Conservation (phyloP, 2,329 filamentous ascomycete genomes). For the Alternaria novae-zelandiae region DNA sequence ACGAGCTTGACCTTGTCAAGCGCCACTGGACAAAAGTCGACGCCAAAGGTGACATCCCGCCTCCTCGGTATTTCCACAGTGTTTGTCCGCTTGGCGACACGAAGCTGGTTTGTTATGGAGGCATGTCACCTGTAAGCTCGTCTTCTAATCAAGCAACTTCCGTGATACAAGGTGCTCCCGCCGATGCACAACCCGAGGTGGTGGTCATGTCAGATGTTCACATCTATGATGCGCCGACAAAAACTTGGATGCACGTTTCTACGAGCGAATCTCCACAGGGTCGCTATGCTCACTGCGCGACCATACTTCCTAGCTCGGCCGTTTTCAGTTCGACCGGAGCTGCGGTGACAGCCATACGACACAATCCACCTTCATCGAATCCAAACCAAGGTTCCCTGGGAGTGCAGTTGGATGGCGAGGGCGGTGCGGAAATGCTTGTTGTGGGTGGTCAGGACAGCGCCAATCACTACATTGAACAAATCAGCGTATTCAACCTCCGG, state of each 20-base stretch:
- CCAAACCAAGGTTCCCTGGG: constrained; percentile 88
- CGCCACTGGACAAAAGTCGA: constrained; percentile 94
- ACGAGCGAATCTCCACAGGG: constrained; percentile 86
- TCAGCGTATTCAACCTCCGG: constrained; percentile 95
- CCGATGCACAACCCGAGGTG: constrained; percentile 80
- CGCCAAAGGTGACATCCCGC: constrained; percentile 81
- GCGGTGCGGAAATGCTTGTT: constrained; percentile 95
- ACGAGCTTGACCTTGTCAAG: constrained; percentile 88
- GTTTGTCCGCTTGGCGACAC: constrained; percentile 92
- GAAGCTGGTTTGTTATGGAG: constrained; percentile 96
- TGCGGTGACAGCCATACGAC: constrained; percentile 83
- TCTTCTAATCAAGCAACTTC: constrained; percentile 46
- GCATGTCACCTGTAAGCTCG: constrained; percentile 83
- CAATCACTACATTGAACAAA: constrained; percentile 99
- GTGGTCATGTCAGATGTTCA: constrained; percentile 98
- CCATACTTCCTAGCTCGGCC: constrained; percentile 86
- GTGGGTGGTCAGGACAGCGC: constrained; percentile 94
- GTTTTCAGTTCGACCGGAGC: constrained; percentile 84
- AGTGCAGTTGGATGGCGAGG: constrained; percentile 85
- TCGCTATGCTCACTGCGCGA: constrained; percentile 94
- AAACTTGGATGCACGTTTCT: constrained; percentile 83
- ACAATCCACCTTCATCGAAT: constrained; percentile 82
- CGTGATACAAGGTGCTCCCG: constrained; percentile 44
- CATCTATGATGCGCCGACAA: constrained; percentile 85
- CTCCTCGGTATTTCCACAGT: constrained; percentile 95